Evolutionary conservation across 2,329 filamentous ascomycete genomes (phyloP).

Genomic region (Cladosporium oxysporum): DNA sequence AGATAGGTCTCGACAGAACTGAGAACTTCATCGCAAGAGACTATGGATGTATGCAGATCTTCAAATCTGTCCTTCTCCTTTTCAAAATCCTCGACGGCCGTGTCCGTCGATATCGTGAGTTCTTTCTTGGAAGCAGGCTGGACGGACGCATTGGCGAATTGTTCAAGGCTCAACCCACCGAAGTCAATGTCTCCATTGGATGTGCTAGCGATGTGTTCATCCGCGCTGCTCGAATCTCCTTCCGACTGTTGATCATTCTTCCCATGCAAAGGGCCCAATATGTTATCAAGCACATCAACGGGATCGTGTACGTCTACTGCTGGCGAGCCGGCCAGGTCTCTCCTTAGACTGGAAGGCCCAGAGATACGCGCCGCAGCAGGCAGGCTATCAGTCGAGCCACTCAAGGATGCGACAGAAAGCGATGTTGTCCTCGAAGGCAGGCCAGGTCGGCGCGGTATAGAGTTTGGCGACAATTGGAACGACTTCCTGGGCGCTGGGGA

Average conservation of each 20-base stretch:
- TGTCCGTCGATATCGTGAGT: constrained; percentile 18
- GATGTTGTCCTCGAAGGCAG: constrained; percentile 73
- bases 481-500: constrained; percentile 71
- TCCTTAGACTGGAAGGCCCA: constrained; percentile 70
- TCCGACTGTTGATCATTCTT: background rate
- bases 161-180: constrained; percentile 71
- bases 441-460: constrained; percentile 67
- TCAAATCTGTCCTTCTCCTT: constrained; percentile 82
- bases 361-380: constrained; percentile 63
- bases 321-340: constrained; percentile 51
- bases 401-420: constrained; percentile 70
- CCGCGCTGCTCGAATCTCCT: background rate
- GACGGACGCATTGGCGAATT: constrained; percentile 56
- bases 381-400: constrained; percentile 75
- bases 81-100: constrained; percentile 59
- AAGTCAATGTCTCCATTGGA: constrained; percentile 75
- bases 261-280: constrained; percentile 49
- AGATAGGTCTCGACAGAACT: constrained; percentile 91
- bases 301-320: constrained; percentile 66
- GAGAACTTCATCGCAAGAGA: constrained; percentile 87
- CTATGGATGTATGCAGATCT: constrained; percentile 84
- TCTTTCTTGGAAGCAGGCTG: constrained; percentile 34
- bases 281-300: constrained; percentile 65
- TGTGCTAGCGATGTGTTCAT: constrained; percentile 43
- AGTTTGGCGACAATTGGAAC: constrained; percentile 67